These are phyloP conservation scores for Podila verticillata DNA, from an alignment of 192 early-diverging fungal genomes.

Conservation along the genomic window DNA sequence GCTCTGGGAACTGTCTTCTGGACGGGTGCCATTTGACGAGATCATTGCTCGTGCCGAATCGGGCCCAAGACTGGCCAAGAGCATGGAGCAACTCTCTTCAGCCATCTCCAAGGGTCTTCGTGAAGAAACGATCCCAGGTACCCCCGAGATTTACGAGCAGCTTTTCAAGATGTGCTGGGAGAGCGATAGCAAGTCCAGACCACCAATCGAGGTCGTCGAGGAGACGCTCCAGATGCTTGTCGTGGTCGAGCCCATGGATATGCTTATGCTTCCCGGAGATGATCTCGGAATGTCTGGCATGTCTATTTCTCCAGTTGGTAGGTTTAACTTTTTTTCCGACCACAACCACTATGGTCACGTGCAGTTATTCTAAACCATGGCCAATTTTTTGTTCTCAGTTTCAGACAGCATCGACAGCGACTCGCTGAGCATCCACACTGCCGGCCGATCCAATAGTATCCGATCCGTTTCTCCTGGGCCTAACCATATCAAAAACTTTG, in stretches of 20 bases:
- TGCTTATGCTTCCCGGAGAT: constrained; percentile 49
- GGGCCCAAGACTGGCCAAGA: constrained; percentile 36
- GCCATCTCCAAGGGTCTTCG: constrained; percentile 45
- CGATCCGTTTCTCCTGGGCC: constrained; percentile 29
- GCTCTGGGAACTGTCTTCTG: constrained; percentile 46
- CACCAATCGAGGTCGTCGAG: constrained; percentile 44
- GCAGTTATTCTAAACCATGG: neutral
- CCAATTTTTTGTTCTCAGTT: constrained; percentile 14
- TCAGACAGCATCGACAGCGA: constrained; percentile 48
- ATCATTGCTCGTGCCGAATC: constrained; percentile 47
- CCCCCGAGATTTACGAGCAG: constrained; percentile 49
- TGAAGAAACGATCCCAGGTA: constrained; percentile 34
- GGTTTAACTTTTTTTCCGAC: neutral
- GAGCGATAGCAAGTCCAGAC: constrained; percentile 23
- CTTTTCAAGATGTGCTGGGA: constrained; percentile 53
- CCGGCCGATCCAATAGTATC: constrained; percentile 27
- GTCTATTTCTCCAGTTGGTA: constrained; percentile 41
- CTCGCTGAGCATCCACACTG: constrained; percentile 29
- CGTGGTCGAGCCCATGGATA: constrained; percentile 50
- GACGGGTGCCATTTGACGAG: constrained; percentile 43
- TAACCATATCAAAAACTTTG: constrained; percentile 12
- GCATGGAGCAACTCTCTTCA: constrained; percentile 33
- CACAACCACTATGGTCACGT: too few relatives aligned
- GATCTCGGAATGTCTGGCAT: constrained; percentile 29
- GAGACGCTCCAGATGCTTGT: constrained; percentile 49